These are phyloP conservation scores for Yarrowia sp. DNA, from an alignment of 805 yeast genomes.

Conservation along the genomic window DNA sequence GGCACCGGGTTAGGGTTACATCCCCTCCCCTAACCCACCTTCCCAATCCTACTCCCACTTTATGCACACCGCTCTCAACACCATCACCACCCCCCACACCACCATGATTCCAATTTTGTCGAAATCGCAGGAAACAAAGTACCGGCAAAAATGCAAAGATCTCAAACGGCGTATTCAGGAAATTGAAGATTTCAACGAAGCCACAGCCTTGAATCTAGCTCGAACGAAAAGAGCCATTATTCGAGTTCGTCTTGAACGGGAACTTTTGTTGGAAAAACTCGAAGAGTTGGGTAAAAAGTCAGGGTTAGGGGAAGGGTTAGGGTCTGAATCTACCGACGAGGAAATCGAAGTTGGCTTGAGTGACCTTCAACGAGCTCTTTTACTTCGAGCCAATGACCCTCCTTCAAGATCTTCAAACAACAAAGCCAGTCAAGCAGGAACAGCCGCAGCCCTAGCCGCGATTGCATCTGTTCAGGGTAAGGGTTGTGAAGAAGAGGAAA, in stretches of 20 bases:
- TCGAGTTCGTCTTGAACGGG: slow-evolving; percentile 77
- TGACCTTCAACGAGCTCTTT: neutral
- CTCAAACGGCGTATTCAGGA: slow-evolving; percentile 66
- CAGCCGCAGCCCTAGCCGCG: neutral
- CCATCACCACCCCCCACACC: neutral
- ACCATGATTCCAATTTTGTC: slow-evolving; percentile 24
- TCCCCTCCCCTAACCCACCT: no score
- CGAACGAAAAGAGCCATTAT: slow-evolving; percentile 74
- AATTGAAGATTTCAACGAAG: slow-evolving; percentile 74
- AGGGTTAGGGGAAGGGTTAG: slow-evolving; percentile 34
- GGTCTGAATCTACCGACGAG: slow-evolving; percentile 30
- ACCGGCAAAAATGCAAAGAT: slow-evolving; percentile 67
- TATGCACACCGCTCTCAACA: slow-evolving; percentile 4
- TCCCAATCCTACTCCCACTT: no score
- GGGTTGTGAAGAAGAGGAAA: neutral
- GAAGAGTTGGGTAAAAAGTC: slow-evolving; percentile 48
- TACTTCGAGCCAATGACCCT: neutral
- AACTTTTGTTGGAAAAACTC: slow-evolving; percentile 72
- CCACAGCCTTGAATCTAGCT: slow-evolving; percentile 69
- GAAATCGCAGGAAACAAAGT: slow-evolving; percentile 40
- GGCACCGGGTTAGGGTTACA: neutral
- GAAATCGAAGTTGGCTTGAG: slow-evolving; percentile 4
- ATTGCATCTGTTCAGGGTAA: slow-evolving; percentile 17
- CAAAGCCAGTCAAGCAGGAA: slow-evolving; percentile 1
- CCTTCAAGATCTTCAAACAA: neutral